Conservation (phyloP, 345 rosid genomes). For the Pelargonium nanum region DNA sequence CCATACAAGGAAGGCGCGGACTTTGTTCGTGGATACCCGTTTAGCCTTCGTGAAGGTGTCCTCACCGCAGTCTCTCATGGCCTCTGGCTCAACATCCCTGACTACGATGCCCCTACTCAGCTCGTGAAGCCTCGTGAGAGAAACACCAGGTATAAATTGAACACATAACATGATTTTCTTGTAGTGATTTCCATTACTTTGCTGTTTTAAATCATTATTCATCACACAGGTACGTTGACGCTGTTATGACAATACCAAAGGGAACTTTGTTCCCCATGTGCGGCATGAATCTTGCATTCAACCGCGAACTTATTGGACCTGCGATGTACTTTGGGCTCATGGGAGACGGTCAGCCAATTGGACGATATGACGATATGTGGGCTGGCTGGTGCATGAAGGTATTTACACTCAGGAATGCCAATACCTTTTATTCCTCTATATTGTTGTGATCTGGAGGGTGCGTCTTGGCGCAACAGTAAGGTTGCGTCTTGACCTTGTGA, state of each 20-base stretch:
- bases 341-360: conserved; percentile 48
- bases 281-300: conserved; percentile 43
- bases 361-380: conserved; percentile 53
- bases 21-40: conserved; percentile 43
- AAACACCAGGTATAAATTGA: conserved; percentile 24
- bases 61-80: conserved; percentile 41
- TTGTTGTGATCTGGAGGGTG: no score
- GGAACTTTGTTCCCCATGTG: no score
- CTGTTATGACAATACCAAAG: conserved; percentile 36
- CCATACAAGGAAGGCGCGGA: conserved; percentile 41
- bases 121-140: conserved; percentile 45
- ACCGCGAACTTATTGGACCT: conserved; percentile 44
- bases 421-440: no score
- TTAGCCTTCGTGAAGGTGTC: conserved; percentile 33
- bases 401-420: background rate
- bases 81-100: conserved; percentile 46
- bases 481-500: no score
- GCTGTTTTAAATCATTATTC: background rate
- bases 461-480: no score
- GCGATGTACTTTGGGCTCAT: conserved; percentile 57
- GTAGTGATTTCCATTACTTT: background rate
- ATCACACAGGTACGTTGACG: conserved; percentile 41
- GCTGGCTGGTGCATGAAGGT: conserved; percentile 62
- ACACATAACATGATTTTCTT: background rate
- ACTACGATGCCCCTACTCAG: conserved; percentile 45